Conservation (phyloP, 2,329 filamentous ascomycete genomes). For the Fusarium sp. region DNA sequence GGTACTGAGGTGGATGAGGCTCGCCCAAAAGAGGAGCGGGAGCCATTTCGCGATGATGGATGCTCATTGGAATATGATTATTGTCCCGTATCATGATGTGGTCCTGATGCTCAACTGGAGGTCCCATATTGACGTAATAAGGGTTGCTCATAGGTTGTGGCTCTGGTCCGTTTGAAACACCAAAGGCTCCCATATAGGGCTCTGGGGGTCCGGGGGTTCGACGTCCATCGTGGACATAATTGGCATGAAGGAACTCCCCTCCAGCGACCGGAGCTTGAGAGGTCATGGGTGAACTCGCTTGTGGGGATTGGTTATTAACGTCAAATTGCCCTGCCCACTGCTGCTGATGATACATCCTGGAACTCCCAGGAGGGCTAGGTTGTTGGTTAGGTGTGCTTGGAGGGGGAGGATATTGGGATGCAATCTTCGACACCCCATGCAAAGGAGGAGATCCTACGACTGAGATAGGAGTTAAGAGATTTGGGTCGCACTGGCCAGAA, state of each 20-base stretch:
- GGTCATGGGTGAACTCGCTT: constrained; percentile 60
- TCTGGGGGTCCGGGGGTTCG: constrained; percentile 53
- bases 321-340: constrained; percentile 56
- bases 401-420: constrained; percentile 55
- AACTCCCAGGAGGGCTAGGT: constrained; percentile 61
- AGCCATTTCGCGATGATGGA: constrained; percentile 43
- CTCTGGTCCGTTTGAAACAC: constrained; percentile 51
- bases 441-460: constrained; percentile 61
- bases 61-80: constrained; percentile 40
- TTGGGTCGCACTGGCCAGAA: constrained; percentile 55
- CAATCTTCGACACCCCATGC: constrained; percentile 57
- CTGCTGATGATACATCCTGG: constrained; percentile 60
- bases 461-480: constrained; percentile 65
- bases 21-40: constrained; percentile 42
- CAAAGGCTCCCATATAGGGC: constrained; percentile 53
- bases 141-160: constrained; percentile 41
- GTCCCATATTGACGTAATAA: constrained; percentile 47
- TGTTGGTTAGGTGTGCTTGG: constrained; percentile 55
- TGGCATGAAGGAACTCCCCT: constrained; percentile 52
- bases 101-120: constrained; percentile 44
- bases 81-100: constrained; percentile 42
- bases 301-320: constrained; percentile 55
- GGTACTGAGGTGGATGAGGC: constrained; percentile 37
- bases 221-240: constrained; percentile 55
- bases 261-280: constrained; percentile 51